Evolutionary conservation across 1,139 yeast genomes (phyloP).

Genomic region (Taphrina sp.): DNA sequence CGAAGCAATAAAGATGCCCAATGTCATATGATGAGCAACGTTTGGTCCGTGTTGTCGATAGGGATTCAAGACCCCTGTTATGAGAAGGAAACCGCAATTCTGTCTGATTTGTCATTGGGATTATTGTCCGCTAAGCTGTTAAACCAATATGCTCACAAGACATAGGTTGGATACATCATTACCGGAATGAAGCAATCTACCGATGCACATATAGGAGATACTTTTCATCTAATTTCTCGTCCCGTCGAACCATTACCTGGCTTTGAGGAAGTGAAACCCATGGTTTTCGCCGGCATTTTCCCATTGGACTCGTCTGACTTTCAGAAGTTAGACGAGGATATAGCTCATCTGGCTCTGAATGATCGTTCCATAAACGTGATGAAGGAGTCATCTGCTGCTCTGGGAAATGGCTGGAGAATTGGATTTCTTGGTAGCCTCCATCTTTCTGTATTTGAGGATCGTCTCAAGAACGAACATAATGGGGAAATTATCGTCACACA

Average conservation of each 20-base stretch:
- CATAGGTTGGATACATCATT: conserved; percentile 73
- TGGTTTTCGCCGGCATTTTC: conserved; percentile 91
- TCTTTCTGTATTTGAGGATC: conserved; percentile 89
- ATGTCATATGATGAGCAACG: conserved; percentile 17
- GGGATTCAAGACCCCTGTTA: conserved; percentile 30
- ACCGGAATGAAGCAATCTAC: conserved; percentile 89
- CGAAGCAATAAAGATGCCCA: background rate
- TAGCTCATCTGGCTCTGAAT: conserved; percentile 80
- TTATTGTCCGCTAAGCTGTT: no score
- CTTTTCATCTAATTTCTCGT: conserved; percentile 68
- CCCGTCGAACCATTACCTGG: conserved; percentile 82
- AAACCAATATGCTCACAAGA: background rate
- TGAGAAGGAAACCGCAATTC: conserved; percentile 23
- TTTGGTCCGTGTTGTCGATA: conserved; percentile 29
- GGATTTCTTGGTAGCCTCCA: conserved; percentile 93
- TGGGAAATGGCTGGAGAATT: conserved; percentile 96
- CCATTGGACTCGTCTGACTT: conserved; percentile 95
- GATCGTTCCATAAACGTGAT: conserved; percentile 88
- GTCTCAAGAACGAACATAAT: conserved; percentile 90
- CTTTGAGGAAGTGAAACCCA: conserved; percentile 93
- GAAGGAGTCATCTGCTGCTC: conserved; percentile 87
- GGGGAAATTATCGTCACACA: conserved; percentile 89
- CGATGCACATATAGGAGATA: conserved; percentile 91
- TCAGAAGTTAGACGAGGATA: conserved; percentile 82
- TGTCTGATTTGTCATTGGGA: conserved; percentile 8